phyloP scores from a whole-genome alignment of 331 rosid species.

The Stylosanthes scabra region DNA sequence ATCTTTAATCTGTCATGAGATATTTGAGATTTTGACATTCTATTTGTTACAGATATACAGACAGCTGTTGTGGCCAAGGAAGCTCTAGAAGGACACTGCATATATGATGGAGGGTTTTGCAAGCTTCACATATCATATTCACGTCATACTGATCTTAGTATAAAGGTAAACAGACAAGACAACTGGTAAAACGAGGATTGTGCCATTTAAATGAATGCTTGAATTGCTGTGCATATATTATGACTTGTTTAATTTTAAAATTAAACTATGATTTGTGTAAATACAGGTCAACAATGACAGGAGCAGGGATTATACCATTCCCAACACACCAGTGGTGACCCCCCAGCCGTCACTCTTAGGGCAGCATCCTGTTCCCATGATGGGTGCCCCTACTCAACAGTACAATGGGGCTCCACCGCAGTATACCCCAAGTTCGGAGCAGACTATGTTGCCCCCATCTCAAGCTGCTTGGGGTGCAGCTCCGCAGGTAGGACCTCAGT shows the following conservation, averaged over 20 bases:
- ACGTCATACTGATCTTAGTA: slow-evolving; percentile 98
- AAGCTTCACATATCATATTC: slow-evolving; percentile 96
- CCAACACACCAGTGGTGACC: slow-evolving; percentile 67
- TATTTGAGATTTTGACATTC: slow-evolving; percentile 36
- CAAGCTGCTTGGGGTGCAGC: slow-evolving; percentile 75
- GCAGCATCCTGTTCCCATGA: slow-evolving; percentile 72
- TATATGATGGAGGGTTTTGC: slow-evolving; percentile 99
- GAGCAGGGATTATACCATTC: slow-evolving; percentile 90
- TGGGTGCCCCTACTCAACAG: slow-evolving; percentile 57
- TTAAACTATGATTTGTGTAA: slow-evolving; percentile 33
- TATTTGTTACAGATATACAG: slow-evolving; percentile 67
- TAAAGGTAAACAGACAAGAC: slow-evolving; percentile 62
- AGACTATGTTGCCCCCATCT: slow-evolving; percentile 62
- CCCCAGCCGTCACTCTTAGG: slow-evolving; percentile 75
- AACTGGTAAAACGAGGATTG: not conserved
- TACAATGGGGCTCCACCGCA: slow-evolving; percentile 50
- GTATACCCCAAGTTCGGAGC: slow-evolving; percentile 55
- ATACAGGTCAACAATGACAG: slow-evolving; percentile 92
- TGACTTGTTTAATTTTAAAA: slow-evolving; percentile 2
- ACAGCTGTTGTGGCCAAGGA: slow-evolving; percentile 95
- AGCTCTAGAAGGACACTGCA: slow-evolving; percentile 98
- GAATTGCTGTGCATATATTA: slow-evolving; percentile 1
- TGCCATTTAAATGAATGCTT: slow-evolving; percentile 20
- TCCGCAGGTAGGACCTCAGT: slow-evolving; percentile 57
- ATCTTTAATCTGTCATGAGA: not conserved